Evolutionary conservation across 129 eudicot genomes (phyloP).

Genomic region (Flaveria brownii): DNA sequence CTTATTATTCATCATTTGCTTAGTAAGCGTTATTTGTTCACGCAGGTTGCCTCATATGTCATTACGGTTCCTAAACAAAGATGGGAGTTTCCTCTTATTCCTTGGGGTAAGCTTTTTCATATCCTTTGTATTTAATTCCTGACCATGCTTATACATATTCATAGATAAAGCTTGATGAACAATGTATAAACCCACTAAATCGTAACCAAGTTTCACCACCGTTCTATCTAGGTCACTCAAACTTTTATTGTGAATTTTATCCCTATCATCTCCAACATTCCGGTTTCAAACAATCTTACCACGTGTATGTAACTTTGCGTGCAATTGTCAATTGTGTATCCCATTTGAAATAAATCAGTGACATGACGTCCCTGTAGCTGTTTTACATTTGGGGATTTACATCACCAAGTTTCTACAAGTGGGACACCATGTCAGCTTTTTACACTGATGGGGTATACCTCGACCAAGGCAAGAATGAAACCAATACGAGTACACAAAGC

Average conservation of each 20-base stretch:
- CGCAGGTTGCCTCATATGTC: constrained; percentile 68
- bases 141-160: constrained; percentile 15
- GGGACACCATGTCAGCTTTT: neutral
- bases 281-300: neutral
- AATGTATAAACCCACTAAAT: neutral
- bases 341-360: neutral
- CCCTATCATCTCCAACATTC: neutral
- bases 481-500: no score
- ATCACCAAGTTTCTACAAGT: no score
- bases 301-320: neutral
- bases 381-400: neutral
- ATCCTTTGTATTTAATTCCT: constrained; percentile 2
- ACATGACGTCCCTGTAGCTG: neutral
- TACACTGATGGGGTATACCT: no score
- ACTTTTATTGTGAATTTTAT: no score
- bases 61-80: constrained; percentile 61
- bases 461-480: no score
- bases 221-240: neutral
- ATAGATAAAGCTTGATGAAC: neutral
- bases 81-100: constrained; percentile 82
- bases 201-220: neutral
- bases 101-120: constrained; percentile 68
- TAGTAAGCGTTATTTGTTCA: constrained; percentile 12
- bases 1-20: constrained; percentile 6
- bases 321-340: neutral